phyloP scores from a whole-genome alignment of 2,329 filamentous ascomycete species.

The Claviceps sorghi region DNA sequence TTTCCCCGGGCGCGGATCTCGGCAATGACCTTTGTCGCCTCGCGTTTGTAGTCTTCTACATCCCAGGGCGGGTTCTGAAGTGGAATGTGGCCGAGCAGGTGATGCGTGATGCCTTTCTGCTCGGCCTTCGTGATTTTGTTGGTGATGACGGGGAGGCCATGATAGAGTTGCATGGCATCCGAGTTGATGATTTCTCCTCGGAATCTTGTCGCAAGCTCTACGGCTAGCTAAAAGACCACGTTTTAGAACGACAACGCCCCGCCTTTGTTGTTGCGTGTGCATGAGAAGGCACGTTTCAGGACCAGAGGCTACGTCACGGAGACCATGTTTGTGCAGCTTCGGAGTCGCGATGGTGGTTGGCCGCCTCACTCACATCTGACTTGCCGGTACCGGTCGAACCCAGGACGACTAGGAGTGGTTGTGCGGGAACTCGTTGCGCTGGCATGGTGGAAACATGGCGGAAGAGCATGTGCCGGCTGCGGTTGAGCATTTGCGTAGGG shows the following conservation, averaged over 20 bases:
- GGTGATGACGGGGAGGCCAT: conserved; percentile 81
- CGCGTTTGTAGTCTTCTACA: conserved; percentile 60
- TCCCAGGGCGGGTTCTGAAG: conserved; percentile 71
- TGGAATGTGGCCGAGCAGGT: conserved; percentile 67
- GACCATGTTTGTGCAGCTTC: background rate
- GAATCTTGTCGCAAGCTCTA: conserved; percentile 69
- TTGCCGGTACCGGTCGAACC: conserved; percentile 90
- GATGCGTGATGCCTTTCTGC: conserved; percentile 68
- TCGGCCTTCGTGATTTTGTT: conserved; percentile 75
- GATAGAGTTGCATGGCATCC: conserved; percentile 96
- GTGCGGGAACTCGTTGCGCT: conserved; percentile 21
- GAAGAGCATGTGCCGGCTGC: conserved; percentile 12
- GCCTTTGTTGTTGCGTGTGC: background rate
- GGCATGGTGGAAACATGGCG: conserved; percentile 28
- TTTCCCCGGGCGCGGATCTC: conserved; percentile 68
- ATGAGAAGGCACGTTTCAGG: background rate
- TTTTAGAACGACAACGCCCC: background rate
- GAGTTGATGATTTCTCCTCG: conserved; percentile 94
- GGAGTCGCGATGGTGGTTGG: background rate
- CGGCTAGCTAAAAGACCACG: conserved; percentile 53
- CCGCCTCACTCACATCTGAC: conserved; percentile 53
- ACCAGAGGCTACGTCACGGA: background rate
- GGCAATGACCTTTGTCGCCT: conserved; percentile 52
- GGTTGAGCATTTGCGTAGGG: conserved; percentile 14
- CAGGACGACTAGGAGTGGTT: conserved; percentile 65